These are phyloP conservation scores for Haematococcus lacustris DNA, from an alignment of 139 green algal species.

Conservation along the genomic window DNA sequence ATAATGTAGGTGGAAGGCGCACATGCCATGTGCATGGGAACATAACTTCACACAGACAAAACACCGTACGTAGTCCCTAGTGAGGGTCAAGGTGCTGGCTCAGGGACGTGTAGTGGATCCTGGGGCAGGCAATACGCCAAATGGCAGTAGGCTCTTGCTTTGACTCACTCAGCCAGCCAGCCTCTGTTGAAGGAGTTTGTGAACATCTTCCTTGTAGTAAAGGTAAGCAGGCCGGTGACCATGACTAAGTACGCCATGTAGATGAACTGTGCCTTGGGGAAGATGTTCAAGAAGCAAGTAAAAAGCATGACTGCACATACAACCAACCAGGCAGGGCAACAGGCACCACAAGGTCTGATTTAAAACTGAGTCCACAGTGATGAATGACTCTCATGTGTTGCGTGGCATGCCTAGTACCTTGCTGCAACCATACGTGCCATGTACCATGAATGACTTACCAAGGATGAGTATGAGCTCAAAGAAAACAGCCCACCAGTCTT, in stretches of 20 bases:
- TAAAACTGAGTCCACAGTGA: background rate
- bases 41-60: no score
- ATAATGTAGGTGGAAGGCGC: no score
- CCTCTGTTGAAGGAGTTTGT: slow-evolving; percentile 16
- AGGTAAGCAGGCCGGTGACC: slow-evolving; percentile 19
- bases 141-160: no score
- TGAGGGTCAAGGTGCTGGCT: no score
- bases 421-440: no score
- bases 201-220: slow-evolving; percentile 9
- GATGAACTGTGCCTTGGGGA: slow-evolving; percentile 9
- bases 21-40: no score
- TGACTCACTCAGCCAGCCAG: no score
- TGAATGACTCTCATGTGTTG: background rate
- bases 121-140: no score
- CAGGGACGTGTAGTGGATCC: no score
- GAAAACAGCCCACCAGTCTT: slow-evolving; percentile 8
- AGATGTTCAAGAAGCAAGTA: slow-evolving; percentile 15
- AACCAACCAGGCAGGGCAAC: background rate
- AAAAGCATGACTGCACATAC: slow-evolving; percentile 4
- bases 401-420: background rate
- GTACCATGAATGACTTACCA: background rate
- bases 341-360: background rate
- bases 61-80: no score
- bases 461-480: slow-evolving; percentile 12
- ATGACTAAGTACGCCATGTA: slow-evolving; percentile 17